Percentiles rank a stretch among this genome's conserved stretches.
Conservation (phyloP, 176 grass and related monocot genomes). For the Eleusine coracana region DNA sequence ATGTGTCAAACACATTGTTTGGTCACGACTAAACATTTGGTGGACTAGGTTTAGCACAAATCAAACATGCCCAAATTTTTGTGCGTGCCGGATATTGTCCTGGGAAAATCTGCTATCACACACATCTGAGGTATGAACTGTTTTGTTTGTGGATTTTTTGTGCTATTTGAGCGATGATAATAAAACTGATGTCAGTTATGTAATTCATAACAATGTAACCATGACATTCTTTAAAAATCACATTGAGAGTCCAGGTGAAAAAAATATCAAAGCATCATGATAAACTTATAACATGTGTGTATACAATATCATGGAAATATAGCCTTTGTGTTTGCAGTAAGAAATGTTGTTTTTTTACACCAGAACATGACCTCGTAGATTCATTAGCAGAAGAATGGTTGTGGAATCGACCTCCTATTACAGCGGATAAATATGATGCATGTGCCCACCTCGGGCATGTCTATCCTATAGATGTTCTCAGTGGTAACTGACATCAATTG, state of each 20-base stretch:
- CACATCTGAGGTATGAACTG: not conserved
- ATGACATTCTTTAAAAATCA: not conserved
- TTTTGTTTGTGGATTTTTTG: not conserved
- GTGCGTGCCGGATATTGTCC: not conserved
- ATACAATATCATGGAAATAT: not conserved
- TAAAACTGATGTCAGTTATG: not conserved
- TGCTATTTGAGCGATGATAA: not conserved
- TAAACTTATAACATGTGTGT: conserved; percentile 4
- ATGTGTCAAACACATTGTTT: too few relatives aligned
- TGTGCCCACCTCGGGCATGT: not conserved
- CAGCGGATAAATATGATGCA: not conserved
- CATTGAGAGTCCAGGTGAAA: not conserved
- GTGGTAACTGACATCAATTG: not conserved
- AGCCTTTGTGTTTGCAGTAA: not conserved
- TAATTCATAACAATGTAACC: not conserved
- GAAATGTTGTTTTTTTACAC: not conserved
- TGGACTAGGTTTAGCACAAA: too few relatives aligned
- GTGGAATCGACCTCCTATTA: not conserved
- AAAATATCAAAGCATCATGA: not conserved
- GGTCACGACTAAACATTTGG: too few relatives aligned
- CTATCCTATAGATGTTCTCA: not conserved
- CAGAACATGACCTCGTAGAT: not conserved
- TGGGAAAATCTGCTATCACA: not conserved
- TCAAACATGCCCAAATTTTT: not conserved
- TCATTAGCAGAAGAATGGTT: not conserved